phyloP scores from a whole-genome alignment of 2,329 filamentous ascomycete genomes.

The Fusarium guadeloupense region DNA sequence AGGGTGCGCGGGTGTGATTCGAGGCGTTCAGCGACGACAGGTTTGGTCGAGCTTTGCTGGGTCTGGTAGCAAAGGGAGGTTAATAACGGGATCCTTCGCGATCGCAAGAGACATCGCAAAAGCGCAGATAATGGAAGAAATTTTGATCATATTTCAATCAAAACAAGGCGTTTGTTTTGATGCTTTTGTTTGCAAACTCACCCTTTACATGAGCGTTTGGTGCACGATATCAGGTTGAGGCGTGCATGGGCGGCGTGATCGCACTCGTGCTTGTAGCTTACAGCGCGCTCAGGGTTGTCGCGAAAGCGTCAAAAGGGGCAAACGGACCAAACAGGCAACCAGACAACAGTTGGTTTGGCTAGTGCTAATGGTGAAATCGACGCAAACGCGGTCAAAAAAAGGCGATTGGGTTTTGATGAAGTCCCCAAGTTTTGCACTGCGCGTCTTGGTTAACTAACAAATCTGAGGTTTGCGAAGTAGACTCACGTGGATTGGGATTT shows the following conservation, averaged over 20 bases:
- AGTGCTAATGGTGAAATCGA: constrained; percentile 15
- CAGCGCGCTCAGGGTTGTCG: constrained; percentile 35
- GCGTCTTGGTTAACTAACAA: constrained; percentile 35
- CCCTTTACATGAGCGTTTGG: constrained; percentile 33
- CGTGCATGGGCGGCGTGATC: constrained; percentile 42
- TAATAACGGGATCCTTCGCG: constrained; percentile 23
- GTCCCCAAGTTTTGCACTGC: constrained; percentile 35
- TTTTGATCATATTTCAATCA: not conserved
- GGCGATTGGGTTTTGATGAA: constrained; percentile 26
- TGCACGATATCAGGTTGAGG: constrained; percentile 39
- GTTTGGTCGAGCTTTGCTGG: constrained; percentile 21
- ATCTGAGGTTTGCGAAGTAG: constrained; percentile 33
- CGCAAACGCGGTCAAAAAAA: constrained; percentile 26
- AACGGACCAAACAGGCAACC: constrained; percentile 12
- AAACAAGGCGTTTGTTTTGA: not conserved
- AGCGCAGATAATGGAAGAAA: not conserved
- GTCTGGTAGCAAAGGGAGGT: constrained; percentile 29
- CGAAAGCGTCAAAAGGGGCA: constrained; percentile 20
- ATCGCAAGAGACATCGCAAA: not conserved
- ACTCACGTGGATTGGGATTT: constrained; percentile 34
- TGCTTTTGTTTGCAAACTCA: constrained; percentile 25
- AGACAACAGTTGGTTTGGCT: constrained; percentile 5
- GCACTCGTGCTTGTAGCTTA: constrained; percentile 39
- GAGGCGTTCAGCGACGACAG: not conserved
- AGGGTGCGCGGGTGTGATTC: not conserved